Conservation (phyloP, 1,139 yeast species). For the Scheffersomyces segobiensis region DNA sequence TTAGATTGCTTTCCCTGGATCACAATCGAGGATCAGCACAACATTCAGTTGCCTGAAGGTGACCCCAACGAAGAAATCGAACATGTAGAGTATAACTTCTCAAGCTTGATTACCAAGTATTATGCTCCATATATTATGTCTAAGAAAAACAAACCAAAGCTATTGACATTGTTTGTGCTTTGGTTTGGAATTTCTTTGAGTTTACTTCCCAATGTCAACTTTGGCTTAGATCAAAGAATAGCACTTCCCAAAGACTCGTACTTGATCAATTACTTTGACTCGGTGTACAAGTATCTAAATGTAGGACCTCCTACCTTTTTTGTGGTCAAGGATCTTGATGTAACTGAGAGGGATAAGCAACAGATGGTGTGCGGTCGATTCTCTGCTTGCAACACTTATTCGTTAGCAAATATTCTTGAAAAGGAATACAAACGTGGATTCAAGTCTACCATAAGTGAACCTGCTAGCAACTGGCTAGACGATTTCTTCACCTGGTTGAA, state of each 20-base stretch:
- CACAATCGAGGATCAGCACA: slow-evolving; percentile 9
- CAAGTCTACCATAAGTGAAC: slow-evolving; percentile 70
- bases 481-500: slow-evolving; percentile 86
- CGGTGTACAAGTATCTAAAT: slow-evolving; percentile 69
- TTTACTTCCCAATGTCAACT: slow-evolving; percentile 63
- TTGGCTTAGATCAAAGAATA: slow-evolving; percentile 86
- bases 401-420: slow-evolving; percentile 80
- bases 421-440: slow-evolving; percentile 75
- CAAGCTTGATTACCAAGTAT: slow-evolving; percentile 20
- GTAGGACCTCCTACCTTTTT: slow-evolving; percentile 93
- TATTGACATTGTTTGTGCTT: slow-evolving; percentile 54
- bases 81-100: slow-evolving; percentile 27
- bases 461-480: slow-evolving; percentile 90
- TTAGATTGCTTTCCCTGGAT: slow-evolving; percentile 62
- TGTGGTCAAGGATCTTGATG: slow-evolving; percentile 66
- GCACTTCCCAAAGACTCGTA: slow-evolving; percentile 87
- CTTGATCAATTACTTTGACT: slow-evolving; percentile 74
- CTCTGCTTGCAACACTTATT: slow-evolving; percentile 75
- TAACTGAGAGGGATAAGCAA: slow-evolving; percentile 63
- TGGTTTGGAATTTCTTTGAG: slow-evolving; percentile 71
- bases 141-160: slow-evolving; percentile 44
- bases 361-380: slow-evolving; percentile 83
- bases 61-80: slow-evolving; percentile 10
- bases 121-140: slow-evolving; percentile 62
- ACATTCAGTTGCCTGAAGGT: slow-evolving; percentile 9